Evolutionary conservation across 208 protist genomes (phyloP).

Genomic region (Trypanosoma lewisi): DNA sequence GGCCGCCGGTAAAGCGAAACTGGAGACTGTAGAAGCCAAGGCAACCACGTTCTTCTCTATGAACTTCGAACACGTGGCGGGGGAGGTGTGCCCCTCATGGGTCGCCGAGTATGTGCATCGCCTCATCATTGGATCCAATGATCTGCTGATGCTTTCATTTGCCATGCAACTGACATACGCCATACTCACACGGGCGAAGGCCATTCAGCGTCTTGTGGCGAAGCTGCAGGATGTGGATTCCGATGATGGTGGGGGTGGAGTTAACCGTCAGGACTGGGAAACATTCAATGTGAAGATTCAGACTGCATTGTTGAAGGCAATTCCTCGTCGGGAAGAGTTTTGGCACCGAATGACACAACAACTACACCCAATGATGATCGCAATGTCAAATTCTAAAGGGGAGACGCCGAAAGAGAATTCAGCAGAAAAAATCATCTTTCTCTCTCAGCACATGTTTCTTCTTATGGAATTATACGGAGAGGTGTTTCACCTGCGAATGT

Average conservation of each 20-base stretch:
- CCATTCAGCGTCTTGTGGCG: constrained; percentile 51
- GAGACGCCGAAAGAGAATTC: constrained; percentile 9
- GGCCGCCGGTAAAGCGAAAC: constrained; percentile 37
- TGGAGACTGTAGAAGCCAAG: constrained; percentile 56
- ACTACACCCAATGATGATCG: constrained; percentile 53
- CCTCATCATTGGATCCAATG: constrained; percentile 77
- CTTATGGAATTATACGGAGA: constrained; percentile 78
- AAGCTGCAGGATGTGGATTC: constrained; percentile 37
- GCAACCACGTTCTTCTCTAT: constrained; percentile 77
- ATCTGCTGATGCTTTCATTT: constrained; percentile 69
- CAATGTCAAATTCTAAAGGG: constrained; percentile 5
- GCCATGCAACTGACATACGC: constrained; percentile 84
- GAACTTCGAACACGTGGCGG: constrained; percentile 66
- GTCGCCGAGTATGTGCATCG: constrained; percentile 79
- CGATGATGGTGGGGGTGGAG: constrained; percentile 14
- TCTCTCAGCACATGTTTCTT: constrained; percentile 73
- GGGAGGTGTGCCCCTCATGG: constrained; percentile 84
- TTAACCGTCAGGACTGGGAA: constrained; percentile 45
- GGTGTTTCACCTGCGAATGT: constrained; percentile 73
- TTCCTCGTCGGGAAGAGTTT: constrained; percentile 87
- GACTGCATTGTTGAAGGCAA: constrained; percentile 43
- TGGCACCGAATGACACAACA: constrained; percentile 92
- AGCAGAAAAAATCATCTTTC: constrained; percentile 50
- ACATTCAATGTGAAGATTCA: constrained; percentile 71
- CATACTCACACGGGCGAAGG: constrained; percentile 64